Base-by-base conservation (phyloP, 805 yeast species). In the Candida wancherniae region DNA sequence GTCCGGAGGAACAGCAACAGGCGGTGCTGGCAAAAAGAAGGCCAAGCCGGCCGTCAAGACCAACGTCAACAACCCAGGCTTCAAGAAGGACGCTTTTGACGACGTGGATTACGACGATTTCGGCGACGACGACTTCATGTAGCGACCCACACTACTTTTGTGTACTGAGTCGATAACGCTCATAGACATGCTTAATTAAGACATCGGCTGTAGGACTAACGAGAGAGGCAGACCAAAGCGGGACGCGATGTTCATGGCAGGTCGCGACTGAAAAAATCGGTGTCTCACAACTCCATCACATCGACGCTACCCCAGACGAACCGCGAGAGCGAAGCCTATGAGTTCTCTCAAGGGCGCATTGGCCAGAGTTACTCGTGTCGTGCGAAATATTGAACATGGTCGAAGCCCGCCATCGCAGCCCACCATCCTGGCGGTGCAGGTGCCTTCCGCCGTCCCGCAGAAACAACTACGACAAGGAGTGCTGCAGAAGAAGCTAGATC, bases 1-100 rank as follows among this genome's bases (percentile, higher is more conserved):
- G 55, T 71, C 84, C 33, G 90, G 92, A 40, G 92, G 90, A 43
- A 83, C 94, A 16, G 76, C 90, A 22, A 75, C 85, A 15, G 94
- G 94, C 49, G 96, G 96, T 55, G 92, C 94, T 22, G 94, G 95
- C 61, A 87, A 88, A 74, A 82, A 83, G 76, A 90, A 88, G 76
- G 95, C 86, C 36, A 82, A 83, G 61, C 81, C 84, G 35, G 61
- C 77, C 34, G 81, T 85, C 26, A 81, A 80, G 55, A 67, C 83
- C 31, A 75, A 64, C 40, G 62, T 61, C 28, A 58, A 75, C 28
- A 55, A 62, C 19, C 55, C 61, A 4, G 52, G 53, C 7, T 71
- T 71, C 61, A 83, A 80, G 69, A 80, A 81, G 59, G 86, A 80
- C 50, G 66, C 64, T 30, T 68, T 70, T 22, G 77, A 75, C 44